Base-by-base conservation (phyloP, 2,329 filamentous ascomycete species). In the Penicillium occitanis region DNA sequence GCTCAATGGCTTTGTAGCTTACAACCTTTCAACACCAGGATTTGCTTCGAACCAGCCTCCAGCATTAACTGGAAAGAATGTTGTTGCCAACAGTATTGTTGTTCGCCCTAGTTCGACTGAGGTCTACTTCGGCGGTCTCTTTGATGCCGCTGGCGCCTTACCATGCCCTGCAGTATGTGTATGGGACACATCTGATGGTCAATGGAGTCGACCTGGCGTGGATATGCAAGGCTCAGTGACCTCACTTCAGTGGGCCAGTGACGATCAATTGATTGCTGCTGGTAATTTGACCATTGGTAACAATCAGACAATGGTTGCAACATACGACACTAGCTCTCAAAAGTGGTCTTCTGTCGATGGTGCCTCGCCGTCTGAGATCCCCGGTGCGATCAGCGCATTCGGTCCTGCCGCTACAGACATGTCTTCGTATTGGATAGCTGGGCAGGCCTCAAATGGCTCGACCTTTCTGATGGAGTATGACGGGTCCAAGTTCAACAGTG, bases 81-180 rank as follows among this genome's bases (percentile, higher is more conserved):
- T 88, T 30, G 86, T 87, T 2, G 93, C 98, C 50, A 90, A 92
- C 66, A 83, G 91, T 33, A 92, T 99, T 70, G 86, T 87, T 11
- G 83, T 89, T 8, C 90, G 89, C 64, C 91, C 91, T 0, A 86
- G 85, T 64, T 88, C 88, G 19, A 83, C 85, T 1, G 88, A 95
- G 61, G 84, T 99, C 13, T 99, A 91, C 73, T 90, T 99, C 37
- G 94, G 90, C 44, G 95, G 95, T 37, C 87, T 86, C 10, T 99
- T 98, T 74, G 83, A 87, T n/a, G 87, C 86, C 37, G 95, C 93
- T 19, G 95, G 95, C 33, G 89, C 90, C 4, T 85, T 98, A 35
- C 88, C 87, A 50, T 99, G 95, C 75, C 88, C 90, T 3, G 89
- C 87, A 57, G 86, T 99, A 28, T 99, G 95, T 78, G 82, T 90